phyloP scores from a whole-genome alignment of 129 eudicot species.

The Cynara cardunculus region DNA sequence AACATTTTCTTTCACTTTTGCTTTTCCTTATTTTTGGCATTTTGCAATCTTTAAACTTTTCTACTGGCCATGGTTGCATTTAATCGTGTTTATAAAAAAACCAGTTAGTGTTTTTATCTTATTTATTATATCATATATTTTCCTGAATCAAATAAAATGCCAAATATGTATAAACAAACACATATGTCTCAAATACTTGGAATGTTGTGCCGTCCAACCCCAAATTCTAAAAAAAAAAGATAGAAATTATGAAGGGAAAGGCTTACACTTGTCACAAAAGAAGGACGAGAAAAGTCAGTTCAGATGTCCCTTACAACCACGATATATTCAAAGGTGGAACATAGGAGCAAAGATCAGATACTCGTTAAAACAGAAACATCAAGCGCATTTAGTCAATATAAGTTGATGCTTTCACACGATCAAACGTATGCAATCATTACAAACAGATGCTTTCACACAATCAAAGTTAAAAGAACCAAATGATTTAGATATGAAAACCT shows the following conservation, averaged over 20 bases:
- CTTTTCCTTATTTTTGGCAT: neutral
- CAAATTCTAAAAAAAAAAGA: neutral
- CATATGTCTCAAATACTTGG: neutral
- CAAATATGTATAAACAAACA: neutral
- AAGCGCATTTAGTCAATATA: neutral
- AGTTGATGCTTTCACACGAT: neutral
- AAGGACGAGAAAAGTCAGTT: neutral
- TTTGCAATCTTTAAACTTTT: neutral
- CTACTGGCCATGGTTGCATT: neutral
- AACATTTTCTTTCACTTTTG: too few species aligned
- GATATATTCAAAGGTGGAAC: neutral
- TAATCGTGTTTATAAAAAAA: neutral
- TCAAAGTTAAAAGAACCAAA: neutral
- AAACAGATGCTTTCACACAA: neutral
- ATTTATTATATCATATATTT: neutral
- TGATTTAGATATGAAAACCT: neutral
- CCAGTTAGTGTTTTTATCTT: neutral
- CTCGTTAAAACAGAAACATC: neutral
- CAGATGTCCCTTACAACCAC: neutral
- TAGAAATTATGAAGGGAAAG: neutral
- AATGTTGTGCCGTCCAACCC: neutral
- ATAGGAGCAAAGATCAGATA: neutral
- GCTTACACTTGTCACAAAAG: neutral
- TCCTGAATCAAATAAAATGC: neutral
- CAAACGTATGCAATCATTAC: neutral